Percentiles rank a stretch among this genome's conserved stretches.
These are phyloP conservation scores for Lentinula novae-zelandiae DNA, from an alignment of 1,284 basidiomycete genomes.

Conservation along the genomic window DNA sequence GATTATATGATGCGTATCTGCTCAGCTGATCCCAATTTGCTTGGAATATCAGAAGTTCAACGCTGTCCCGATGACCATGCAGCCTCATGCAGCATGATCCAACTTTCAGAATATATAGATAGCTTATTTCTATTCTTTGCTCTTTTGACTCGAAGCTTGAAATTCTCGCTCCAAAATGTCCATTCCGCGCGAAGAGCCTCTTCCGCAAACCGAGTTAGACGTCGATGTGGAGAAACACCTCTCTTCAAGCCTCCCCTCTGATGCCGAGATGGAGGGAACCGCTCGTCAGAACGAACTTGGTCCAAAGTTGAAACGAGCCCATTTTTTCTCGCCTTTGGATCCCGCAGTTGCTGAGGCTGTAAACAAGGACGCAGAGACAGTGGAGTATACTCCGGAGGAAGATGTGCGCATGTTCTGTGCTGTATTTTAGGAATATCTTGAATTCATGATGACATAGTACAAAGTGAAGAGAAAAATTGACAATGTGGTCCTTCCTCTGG, in stretches of 20 bases:
- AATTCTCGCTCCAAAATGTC: background rate
- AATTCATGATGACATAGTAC: background rate
- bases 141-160: background rate
- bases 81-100: background rate
- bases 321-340: slow-evolving; percentile 13
- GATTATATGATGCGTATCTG: background rate
- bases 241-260: background rate
- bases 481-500: slow-evolving; percentile 40
- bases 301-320: slow-evolving; percentile 3
- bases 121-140: background rate
- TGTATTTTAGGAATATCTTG: background rate
- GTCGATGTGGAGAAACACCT: slow-evolving; percentile 10
- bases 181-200: background rate
- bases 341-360: slow-evolving; percentile 10
- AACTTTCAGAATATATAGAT: background rate
- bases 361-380: slow-evolving; percentile 9
- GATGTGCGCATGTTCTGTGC: slow-evolving; percentile 2
- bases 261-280: slow-evolving; percentile 10
- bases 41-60: background rate
- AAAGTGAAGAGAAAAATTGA: slow-evolving; percentile 42
- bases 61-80: background rate
- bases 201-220: background rate
- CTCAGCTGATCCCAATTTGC: background rate
- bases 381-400: slow-evolving; percentile 13
- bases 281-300: slow-evolving; percentile 10